These are phyloP conservation scores for Elsinoe perseae DNA, from an alignment of 2,329 filamentous ascomycete genomes.

Conservation along the genomic window DNA sequence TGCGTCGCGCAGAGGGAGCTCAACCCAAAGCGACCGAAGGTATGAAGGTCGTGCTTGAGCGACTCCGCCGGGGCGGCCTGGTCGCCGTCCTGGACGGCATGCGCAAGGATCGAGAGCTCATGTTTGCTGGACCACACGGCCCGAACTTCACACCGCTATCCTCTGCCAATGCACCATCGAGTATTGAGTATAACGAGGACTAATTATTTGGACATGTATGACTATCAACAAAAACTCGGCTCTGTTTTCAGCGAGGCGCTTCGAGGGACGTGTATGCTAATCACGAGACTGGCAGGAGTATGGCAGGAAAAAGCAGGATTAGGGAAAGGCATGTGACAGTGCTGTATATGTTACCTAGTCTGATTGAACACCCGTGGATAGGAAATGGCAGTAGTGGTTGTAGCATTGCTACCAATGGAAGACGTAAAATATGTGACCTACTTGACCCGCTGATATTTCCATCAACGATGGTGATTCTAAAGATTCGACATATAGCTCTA, in stretches of 20 bases:
- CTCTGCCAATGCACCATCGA: not conserved
- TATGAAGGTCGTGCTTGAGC: conserved; percentile 72
- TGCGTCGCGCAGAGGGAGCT: conserved; percentile 68
- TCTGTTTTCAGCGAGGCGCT: conserved; percentile 14
- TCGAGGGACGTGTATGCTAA: not conserved
- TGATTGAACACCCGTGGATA: too few species aligned
- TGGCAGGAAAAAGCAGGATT: not conserved
- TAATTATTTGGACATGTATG: conserved; percentile 2
- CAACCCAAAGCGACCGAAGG: conserved; percentile 74
- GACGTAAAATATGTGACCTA: not conserved
- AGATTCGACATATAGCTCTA: too few species aligned
- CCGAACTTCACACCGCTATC: not conserved
- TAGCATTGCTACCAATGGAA: not conserved
- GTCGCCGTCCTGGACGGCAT: conserved; percentile 65
- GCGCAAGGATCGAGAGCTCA: conserved; percentile 47
- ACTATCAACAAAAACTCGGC: conserved; percentile 10
- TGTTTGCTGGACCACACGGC: conserved; percentile 14
- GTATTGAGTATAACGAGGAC: conserved; percentile 13
- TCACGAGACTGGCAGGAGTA: conserved; percentile 4
- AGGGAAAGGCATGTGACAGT: not conserved
- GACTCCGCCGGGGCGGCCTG: conserved; percentile 58
- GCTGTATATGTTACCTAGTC: too few species aligned
- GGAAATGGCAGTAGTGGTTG: not conserved
- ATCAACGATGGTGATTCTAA: too few species aligned
- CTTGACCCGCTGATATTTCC: too few species aligned